A percentile compares a stretch with the other conserved stretches of the same genome.
Evolutionary conservation across 306 rosid species (phyloP).

Genomic region (Vigna hirtella): DNA sequence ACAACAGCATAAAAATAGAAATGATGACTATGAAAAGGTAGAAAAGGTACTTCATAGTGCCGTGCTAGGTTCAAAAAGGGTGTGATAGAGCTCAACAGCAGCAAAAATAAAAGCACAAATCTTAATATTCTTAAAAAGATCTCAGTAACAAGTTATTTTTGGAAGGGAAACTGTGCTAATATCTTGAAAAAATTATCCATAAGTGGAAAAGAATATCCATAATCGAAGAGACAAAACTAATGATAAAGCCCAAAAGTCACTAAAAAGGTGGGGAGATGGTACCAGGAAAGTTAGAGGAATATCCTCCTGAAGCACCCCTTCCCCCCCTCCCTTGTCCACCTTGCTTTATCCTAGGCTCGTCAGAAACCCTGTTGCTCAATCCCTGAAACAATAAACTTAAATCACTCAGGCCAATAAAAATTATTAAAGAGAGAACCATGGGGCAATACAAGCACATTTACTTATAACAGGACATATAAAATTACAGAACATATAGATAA

Average conservation of each 20-base stretch:
- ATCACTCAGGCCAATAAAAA: conserved; percentile 8
- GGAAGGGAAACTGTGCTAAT: neutral
- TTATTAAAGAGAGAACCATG: neutral
- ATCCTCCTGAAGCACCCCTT: conserved; percentile 70
- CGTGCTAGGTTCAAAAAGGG: conserved; percentile 19
- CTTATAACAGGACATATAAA: conserved; percentile 12
- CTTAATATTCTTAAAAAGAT: conserved; percentile 13
- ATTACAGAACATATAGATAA: neutral
- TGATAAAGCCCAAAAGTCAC: conserved; percentile 22
- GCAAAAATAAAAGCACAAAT: conserved; percentile 8
- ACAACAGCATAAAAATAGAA: conserved; percentile 19
- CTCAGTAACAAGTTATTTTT: neutral
- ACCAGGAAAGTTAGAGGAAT: conserved; percentile 54
- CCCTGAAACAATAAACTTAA: conserved; percentile 53
- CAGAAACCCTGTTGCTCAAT: conserved; percentile 50
- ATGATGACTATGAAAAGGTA: neutral
- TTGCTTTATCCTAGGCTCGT: conserved; percentile 56
- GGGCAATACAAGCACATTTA: conserved; percentile 26
- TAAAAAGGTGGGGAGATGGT: conserved; percentile 10
- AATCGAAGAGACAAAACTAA: conserved; percentile 25
- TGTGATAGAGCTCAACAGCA: neutral
- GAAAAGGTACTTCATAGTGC: neutral
- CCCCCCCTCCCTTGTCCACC: conserved; percentile 62
- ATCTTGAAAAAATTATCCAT: conserved; percentile 17
- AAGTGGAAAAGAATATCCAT: conserved; percentile 22